Conservation (phyloP, 495 filamentous ascomycete species). For the Parathielavia hyrcaniae region DNA sequence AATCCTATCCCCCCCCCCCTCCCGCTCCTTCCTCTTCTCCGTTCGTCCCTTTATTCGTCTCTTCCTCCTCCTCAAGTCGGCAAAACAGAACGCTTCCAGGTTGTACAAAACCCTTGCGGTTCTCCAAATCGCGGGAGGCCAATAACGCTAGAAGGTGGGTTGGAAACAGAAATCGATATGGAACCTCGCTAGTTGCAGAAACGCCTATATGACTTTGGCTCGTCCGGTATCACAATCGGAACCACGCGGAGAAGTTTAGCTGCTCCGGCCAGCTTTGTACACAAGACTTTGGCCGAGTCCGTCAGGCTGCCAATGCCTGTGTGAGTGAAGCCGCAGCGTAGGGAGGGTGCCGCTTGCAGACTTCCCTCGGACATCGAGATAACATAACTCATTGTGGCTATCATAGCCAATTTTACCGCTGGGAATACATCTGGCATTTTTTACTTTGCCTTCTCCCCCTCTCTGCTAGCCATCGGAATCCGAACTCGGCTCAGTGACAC, state of each 20-base stretch:
- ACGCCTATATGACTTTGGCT: neutral
- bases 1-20: neutral
- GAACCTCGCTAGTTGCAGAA: too few species aligned
- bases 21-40: neutral
- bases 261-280: too few species aligned
- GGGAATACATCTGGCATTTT: neutral
- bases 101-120: too few species aligned
- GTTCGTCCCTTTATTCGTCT: neutral
- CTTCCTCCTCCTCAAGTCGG: neutral
- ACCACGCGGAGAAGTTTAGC: too few species aligned
- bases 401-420: neutral
- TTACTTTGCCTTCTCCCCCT: neutral
- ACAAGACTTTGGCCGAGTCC: neutral
- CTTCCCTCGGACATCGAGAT: neutral
- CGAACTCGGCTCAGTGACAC: conserved; percentile 5
- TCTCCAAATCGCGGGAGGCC: too few species aligned
- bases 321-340: neutral
- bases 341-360: neutral
- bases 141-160: neutral
- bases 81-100: too few species aligned
- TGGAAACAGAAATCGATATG: neutral
- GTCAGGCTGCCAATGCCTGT: neutral
- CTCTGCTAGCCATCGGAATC: neutral
- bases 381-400: neutral
- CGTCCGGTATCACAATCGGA: too few species aligned